Evolutionary conservation across 257 asterid species (phyloP), one percentile per base, ranked within the genome.

Genomic region (Capsicum pubescens): DNA sequence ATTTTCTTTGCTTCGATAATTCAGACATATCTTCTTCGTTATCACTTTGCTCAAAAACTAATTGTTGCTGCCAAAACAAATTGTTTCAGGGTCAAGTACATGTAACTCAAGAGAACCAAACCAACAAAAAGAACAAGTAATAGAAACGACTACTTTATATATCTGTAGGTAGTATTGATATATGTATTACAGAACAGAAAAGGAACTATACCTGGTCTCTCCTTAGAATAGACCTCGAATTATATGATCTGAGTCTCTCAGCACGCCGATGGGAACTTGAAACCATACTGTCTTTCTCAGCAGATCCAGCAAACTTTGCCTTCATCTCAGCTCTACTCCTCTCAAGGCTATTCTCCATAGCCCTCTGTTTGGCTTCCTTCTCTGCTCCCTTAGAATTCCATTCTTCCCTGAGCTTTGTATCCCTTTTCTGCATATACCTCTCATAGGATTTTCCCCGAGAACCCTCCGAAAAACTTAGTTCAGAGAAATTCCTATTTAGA

Each of bases 331-430:
- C 92, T 85, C 88, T 91, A 90, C 90, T 97, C 85, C 87, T 87
- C 88, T 95, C 98, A 72, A 95, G 90, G 89, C 91, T 92, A 89
- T 93, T 97, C 86, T 91, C 97, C 99, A 97, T 88, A 58, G 92
- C 90, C 91, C 90, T 97, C 89, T 92, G 87, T 85, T 88, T 91
- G 79, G 99, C 97, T 90, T 97, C 99, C 89, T 97, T 97, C 87
- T 93, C 97, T 44, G 87, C 91, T 87, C 97, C 88, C 83, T 90
- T 94, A 64, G 93, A 90, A 85, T 91, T 90, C 99, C 99, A 97
- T 81, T 95, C 99, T 87, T 92, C 97, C 90, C 89, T 89, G 70
- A 97, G 92, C 87, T 97, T 97, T 69, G 94, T 95, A 88, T 95
- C 94, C 89, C 99, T 93, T 90, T 91, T 97, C 85, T 91, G 96